phyloP scores from a whole-genome alignment of 2,329 filamentous ascomycete species.

The Colletotrichum abscissum region DNA sequence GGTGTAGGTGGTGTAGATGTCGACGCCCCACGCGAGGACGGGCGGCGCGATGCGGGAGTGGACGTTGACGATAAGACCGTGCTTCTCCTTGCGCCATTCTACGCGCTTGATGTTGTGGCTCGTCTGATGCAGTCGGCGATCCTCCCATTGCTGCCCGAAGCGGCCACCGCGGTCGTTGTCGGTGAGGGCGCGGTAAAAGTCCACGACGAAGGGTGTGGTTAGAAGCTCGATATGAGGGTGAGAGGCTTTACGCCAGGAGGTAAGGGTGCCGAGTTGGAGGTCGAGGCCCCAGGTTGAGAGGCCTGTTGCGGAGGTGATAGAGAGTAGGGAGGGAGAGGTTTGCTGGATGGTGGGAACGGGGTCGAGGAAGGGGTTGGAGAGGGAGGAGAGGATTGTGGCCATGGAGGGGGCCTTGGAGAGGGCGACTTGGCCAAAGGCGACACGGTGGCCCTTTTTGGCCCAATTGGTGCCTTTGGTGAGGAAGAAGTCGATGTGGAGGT shows the following conservation, averaged over 20 bases:
- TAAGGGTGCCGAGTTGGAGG: slow-evolving; percentile 53
- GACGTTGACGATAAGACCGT: slow-evolving; percentile 55
- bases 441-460: slow-evolving; percentile 61
- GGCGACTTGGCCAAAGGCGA: slow-evolving; percentile 61
- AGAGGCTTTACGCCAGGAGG: slow-evolving; percentile 51
- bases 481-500: slow-evolving; percentile 61
- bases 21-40: slow-evolving; percentile 70
- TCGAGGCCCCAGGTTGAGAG: slow-evolving; percentile 57
- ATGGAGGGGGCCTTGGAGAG: slow-evolving; percentile 49
- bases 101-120: slow-evolving; percentile 53
- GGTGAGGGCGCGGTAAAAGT: slow-evolving; percentile 73
- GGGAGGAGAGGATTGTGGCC: slow-evolving; percentile 35
- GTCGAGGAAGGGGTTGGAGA: slow-evolving; percentile 21
- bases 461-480: slow-evolving; percentile 58
- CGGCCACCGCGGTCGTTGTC: slow-evolving; percentile 71
- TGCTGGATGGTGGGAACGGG: slow-evolving; percentile 28
- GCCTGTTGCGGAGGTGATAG: slow-evolving; percentile 48
- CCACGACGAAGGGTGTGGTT: slow-evolving; percentile 56
- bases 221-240: slow-evolving; percentile 51
- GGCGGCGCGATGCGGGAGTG: slow-evolving; percentile 70
- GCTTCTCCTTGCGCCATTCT: slow-evolving; percentile 45
- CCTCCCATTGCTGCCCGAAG: slow-evolving; percentile 69
- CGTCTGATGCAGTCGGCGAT: slow-evolving; percentile 58
- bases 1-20: slow-evolving; percentile 64
- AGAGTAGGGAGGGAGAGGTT: slow-evolving; percentile 40